Base-by-base conservation (phyloP, 73 alveolate genomes). In the Durusdinium trenchii region DNA sequence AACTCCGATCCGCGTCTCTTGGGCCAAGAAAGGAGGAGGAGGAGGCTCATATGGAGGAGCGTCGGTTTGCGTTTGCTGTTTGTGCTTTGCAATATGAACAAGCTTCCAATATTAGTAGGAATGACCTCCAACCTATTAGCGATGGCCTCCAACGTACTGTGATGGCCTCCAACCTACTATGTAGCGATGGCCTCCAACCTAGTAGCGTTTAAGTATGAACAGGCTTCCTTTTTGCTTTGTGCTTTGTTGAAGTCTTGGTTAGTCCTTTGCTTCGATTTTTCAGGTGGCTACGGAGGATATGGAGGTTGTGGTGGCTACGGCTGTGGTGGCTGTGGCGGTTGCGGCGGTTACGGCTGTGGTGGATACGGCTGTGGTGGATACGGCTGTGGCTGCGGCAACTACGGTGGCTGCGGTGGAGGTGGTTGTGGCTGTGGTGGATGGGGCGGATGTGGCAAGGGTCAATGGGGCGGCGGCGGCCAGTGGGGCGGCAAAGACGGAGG, bases 1-100 rank as follows among this genome's bases (percentile, higher is more conserved):
- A 30, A 91, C 81, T 40, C 98, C 98, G 51, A 91, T 91, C 90
- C 98, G 98, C 36, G 98, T 91, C 57, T 91, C 98, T 78, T 91
- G 98, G 98, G 98, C 98, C 61, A 91, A 91, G 98, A 47, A 47
- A 32, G 75, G 47, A 28, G 71, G 86, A 0, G 86, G 73, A 20
- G 86, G 86, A 35, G 89, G 89, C 62, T n/a, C n/a, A 9, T 73
- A 12, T 18, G 89, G 89, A 78, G 89, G 89, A 57, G 2, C 48
- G 62, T n/a, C n/a, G n/a, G n/a, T n/a, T n/a, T n/a, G n/a, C n/a
- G n/a, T n/a, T n/a, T n/a, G n/a, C n/a, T n/a, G n/a, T n/a, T n/a
- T n/a, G n/a, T n/a, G n/a, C n/a, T n/a, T n/a, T n/a, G n/a, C n/a
- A n/a, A n/a, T n/a, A n/a, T n/a, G n/a, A n/a, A n/a, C n/a, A n/a